Evolutionary conservation across 1,139 yeast species (phyloP).

Genomic region (Debaryomyces udenii): DNA sequence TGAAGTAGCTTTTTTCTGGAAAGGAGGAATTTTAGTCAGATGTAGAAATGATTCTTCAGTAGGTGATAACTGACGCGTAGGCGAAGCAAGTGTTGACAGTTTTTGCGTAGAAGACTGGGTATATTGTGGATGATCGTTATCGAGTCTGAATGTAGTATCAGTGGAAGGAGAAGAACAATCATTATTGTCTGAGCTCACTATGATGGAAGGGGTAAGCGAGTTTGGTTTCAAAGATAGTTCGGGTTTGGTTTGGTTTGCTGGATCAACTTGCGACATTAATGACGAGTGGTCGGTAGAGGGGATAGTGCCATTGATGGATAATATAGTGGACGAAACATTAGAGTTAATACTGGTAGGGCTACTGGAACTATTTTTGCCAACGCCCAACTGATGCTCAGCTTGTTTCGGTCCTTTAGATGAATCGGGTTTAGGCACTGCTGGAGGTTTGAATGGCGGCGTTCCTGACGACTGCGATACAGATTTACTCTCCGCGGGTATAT

Average conservation of each 20-base stretch:
- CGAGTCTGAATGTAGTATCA: conserved; percentile 23
- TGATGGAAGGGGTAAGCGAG: conserved; percentile 16
- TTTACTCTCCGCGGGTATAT: conserved; percentile 15
- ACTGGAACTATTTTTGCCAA: conserved; percentile 4
- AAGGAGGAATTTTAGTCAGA: conserved; percentile 13
- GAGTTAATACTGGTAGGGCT: conserved; percentile 30
- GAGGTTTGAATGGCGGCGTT: conserved; percentile 3
- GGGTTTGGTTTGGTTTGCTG: background rate
- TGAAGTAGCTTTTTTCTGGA: conserved; percentile 2
- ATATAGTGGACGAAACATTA: conserved; percentile 29
- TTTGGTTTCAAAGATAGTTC: background rate
- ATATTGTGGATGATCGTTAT: conserved; percentile 10
- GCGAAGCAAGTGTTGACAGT: background rate
- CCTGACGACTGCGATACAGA: conserved; percentile 19
- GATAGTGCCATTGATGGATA: conserved; percentile 33
- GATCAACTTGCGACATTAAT: conserved; percentile 25
- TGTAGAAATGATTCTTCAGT: conserved; percentile 17
- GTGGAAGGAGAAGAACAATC: conserved; percentile 24
- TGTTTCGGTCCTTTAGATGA: background rate
- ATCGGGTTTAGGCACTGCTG: background rate
- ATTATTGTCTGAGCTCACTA: conserved; percentile 23
- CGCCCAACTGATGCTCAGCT: background rate
- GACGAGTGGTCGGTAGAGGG: conserved; percentile 41
- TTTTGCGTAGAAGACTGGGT: background rate
- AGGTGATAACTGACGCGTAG: conserved; percentile 3